Base-by-base conservation (phyloP, 2,329 filamentous ascomycete genomes). In the Chrysoporthe puriensis region DNA sequence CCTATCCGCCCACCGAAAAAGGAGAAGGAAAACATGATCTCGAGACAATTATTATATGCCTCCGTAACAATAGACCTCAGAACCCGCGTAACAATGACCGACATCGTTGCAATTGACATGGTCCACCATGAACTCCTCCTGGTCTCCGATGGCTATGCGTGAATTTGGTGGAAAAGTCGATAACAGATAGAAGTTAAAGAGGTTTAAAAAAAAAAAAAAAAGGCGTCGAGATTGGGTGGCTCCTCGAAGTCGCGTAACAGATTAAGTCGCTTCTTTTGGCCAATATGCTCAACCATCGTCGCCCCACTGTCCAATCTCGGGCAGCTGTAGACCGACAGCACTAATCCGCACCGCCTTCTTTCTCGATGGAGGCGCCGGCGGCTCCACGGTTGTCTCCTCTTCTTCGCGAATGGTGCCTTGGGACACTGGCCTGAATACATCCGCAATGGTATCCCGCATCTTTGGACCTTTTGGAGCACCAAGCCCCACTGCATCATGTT, bases 271-370 rank as follows among this genome's bases (percentile, higher is more conserved):
- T 42, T 59, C 36, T 16, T 42, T 60, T 21, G 18, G 42, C 9
- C 18, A 14, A 58, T 9, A 13, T 16, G 48, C 40, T 69, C 40
- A 69, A 26, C 68, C 68, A 21, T 69, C 68, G n/a, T 69, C 68
- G 40, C 68, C 68, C 68, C 68, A 69, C 40, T 69, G 65, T 42
- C 59, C 64, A 40, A 63, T 58, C 58, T 66, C 64, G 1, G 59
- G 64, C 44, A 62, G 65, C n/a, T 54, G 62, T 36, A 64, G 70
- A 2, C 78, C 78, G n/a, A 79, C 77, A 2, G 78, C 78, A 56
- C 78, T 79, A 70, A 79, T 73, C 57, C 78, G 72, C 18, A 77
- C 73, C 18, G 75, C 74, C 67, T 76, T 77, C 69, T 77, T 79
- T n/a, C 73, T 72, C 42, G 73, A 72, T 26, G 74, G 68, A 50